Conservation (phyloP, 768 basidiomycete genomes). For the Lactifluus piperatus region DNA sequence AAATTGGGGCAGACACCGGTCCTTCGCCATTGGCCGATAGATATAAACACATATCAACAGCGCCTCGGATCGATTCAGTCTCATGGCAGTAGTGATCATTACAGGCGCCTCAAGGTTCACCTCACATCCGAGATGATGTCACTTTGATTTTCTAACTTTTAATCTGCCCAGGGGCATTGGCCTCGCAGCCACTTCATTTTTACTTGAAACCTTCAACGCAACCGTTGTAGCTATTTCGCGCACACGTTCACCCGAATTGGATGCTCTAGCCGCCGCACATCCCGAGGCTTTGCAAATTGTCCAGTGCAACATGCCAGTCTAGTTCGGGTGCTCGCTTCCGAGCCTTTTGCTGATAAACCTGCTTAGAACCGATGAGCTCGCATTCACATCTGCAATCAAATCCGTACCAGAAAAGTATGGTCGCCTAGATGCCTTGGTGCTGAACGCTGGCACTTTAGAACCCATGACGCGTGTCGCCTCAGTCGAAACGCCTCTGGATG, state of each 20-base stretch:
- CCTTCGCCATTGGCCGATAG: too few species aligned
- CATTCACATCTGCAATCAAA: constrained; percentile 47
- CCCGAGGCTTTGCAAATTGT: constrained; percentile 39
- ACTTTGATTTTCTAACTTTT: constrained; percentile 16
- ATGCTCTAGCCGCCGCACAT: constrained; percentile 36
- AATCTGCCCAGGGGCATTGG: constrained; percentile 51
- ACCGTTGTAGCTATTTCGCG: constrained; percentile 74
- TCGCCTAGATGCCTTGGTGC: constrained; percentile 63
- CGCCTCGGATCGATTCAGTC: constrained; percentile 3
- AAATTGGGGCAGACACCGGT: constrained; percentile 3
- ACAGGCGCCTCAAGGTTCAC: constrained; percentile 77
- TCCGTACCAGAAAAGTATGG: constrained; percentile 46
- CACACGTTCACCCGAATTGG: constrained; percentile 54
- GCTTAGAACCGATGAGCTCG: constrained; percentile 49
- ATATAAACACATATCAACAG: constrained; percentile 9
- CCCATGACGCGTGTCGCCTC: constrained; percentile 56
- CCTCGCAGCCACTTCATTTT: constrained; percentile 60
- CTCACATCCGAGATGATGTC: neutral
- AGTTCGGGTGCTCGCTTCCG: neutral
- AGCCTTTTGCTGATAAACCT: neutral
- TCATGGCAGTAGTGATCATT: constrained; percentile 50
- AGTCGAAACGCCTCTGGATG: constrained; percentile 38
- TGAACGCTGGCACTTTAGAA: constrained; percentile 78
- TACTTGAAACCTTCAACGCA: constrained; percentile 54
- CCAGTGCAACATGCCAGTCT: constrained; percentile 70